Conservation (phyloP, 176 grass and related monocot species). For the Phoenix dactylifera region DNA sequence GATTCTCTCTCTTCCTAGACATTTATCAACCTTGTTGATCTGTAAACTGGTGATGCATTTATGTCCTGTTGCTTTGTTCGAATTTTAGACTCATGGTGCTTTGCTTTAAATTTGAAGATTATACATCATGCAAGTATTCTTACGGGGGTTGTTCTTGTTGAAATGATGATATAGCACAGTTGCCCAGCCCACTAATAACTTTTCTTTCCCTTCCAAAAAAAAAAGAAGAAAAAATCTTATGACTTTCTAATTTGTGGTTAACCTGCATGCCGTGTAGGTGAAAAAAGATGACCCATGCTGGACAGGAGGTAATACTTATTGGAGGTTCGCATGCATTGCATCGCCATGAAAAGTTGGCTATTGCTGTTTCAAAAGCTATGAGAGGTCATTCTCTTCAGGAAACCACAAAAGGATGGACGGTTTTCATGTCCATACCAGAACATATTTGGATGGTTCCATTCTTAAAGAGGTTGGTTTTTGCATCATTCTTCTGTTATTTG, state of each 20-base stretch:
- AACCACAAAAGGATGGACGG: constrained; percentile 76
- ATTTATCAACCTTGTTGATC: not conserved
- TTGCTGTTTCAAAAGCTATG: constrained; percentile 93
- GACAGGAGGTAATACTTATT: constrained; percentile 90
- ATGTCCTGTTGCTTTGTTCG: too few relatives aligned
- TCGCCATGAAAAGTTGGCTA: constrained; percentile 88
- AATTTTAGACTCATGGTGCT: too few relatives aligned
- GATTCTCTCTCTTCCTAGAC: not conserved
- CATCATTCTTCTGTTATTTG: not conserved
- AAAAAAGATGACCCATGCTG: constrained; percentile 88
- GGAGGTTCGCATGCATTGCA: constrained; percentile 85
- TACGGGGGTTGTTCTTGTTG: too few relatives aligned
- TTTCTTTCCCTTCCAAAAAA: too few relatives aligned
- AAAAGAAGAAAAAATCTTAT: too few relatives aligned
- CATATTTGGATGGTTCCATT: constrained; percentile 87
- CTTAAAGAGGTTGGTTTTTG: constrained; percentile 66
- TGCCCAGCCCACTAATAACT: too few relatives aligned
- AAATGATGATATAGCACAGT: too few relatives aligned
- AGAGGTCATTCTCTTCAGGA: constrained; percentile 97
- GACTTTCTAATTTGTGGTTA: not conserved
- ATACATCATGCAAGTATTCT: too few relatives aligned
- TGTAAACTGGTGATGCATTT: too few relatives aligned
- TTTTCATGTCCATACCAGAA: constrained; percentile 90
- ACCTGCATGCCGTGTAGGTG: constrained; percentile 40
- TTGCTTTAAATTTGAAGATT: too few relatives aligned